Evolutionary conservation across 768 basidiomycete species (phyloP).

Genomic region (Panaeolus papilionaceus): DNA sequence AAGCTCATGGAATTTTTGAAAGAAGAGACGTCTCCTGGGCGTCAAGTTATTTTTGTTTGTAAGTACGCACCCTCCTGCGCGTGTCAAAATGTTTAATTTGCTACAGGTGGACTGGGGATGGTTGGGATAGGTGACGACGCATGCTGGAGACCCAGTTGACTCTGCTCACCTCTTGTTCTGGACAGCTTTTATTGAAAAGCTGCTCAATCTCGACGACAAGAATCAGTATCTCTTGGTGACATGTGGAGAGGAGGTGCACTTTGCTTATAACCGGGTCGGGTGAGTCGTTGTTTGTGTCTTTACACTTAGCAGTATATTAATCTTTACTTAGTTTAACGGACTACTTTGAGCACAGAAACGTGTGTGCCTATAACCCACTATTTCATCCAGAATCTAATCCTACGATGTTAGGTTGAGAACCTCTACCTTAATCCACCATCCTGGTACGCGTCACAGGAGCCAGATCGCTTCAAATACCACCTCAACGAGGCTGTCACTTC

Average conservation of each 20-base stretch:
- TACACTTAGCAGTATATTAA: background rate
- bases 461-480: conserved; percentile 55
- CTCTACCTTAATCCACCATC: conserved; percentile 61
- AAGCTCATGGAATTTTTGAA: background rate
- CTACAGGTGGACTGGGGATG: conserved; percentile 5
- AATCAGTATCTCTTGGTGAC: conserved; percentile 52
- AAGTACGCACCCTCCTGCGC: background rate
- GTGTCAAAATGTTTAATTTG: background rate
- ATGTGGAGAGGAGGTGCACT: conserved; percentile 57
- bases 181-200: conserved; percentile 72
- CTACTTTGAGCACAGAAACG: conserved; percentile 61
- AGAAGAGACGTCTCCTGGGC: background rate
- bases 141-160: background rate
- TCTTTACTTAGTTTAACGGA: conserved; percentile 47
- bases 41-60: conserved; percentile 8
- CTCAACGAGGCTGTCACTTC: conserved; percentile 27
- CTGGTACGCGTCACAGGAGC: conserved; percentile 68
- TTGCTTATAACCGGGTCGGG: conserved; percentile 64
- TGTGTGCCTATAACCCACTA: background rate
- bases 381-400: background rate
- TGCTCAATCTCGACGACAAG: conserved; percentile 59
- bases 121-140: background rate
- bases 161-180: background rate
- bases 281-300: conserved; percentile 27
- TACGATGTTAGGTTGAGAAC: conserved; percentile 47